A percentile compares a stretch with the other conserved stretches of the same genome.
Evolutionary conservation across 2,329 filamentous ascomycete species (phyloP).

Genomic region (Elsinoe arachidis): DNA sequence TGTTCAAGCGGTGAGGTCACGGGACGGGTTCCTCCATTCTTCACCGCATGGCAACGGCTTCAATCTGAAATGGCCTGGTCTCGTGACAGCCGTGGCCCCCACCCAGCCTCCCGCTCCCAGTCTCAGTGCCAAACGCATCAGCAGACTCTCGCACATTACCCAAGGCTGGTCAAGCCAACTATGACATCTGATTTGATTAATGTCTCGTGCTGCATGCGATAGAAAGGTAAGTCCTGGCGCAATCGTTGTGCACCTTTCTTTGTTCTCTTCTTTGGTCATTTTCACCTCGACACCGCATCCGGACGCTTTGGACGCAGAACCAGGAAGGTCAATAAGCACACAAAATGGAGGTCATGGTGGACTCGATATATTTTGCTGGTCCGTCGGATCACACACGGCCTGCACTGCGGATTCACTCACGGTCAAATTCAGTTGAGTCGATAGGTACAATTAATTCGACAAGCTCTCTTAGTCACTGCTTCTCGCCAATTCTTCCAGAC

Average conservation of each 20-base stretch:
- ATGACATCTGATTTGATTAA: conserved; percentile 4
- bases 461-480: background rate
- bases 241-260: background rate
- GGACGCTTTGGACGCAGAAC: background rate
- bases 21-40: background rate
- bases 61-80: conserved; percentile 5
- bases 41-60: conserved; percentile 6
- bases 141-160: background rate
- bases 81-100: conserved; percentile 4
- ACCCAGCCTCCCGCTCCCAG: background rate
- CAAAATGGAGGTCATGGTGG: background rate
- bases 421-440: conserved; percentile 2
- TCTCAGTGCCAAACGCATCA: conserved; percentile 11
- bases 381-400: background rate
- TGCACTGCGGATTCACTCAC: background rate
- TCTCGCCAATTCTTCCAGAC: background rate
- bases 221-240: conserved; percentile 10
- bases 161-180: conserved; percentile 10
- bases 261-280: background rate
- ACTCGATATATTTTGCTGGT: background rate
- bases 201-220: conserved; percentile 10
- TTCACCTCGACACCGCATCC: background rate
- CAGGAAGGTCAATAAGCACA: conserved; percentile 1
- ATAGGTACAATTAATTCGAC: background rate
- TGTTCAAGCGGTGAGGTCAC: background rate